These are phyloP conservation scores for Penicillium parvum DNA, from an alignment of 495 filamentous ascomycete genomes.

Conservation along the genomic window DNA sequence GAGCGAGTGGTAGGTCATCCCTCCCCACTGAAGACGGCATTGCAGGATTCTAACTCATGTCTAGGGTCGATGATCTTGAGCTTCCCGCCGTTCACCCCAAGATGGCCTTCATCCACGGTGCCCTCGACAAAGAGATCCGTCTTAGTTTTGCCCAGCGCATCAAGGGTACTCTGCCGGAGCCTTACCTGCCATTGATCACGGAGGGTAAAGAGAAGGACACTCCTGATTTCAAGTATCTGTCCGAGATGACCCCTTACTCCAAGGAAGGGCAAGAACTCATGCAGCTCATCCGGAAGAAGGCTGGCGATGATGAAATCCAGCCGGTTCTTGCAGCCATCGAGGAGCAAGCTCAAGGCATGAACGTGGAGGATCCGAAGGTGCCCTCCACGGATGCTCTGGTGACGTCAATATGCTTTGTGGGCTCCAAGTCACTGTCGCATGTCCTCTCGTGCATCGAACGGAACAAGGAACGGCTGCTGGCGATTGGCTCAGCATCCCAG, in stretches of 20 bases:
- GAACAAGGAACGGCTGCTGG: conserved; percentile 83
- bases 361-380: conserved; percentile 67
- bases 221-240: conserved; percentile 87
- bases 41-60: conserved; percentile 3
- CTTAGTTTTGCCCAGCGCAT: conserved; percentile 95
- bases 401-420: conserved; percentile 85
- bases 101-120: conserved; percentile 86
- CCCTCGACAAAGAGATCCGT: conserved; percentile 94
- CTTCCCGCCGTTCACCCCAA: conserved; percentile 74
- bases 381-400: conserved; percentile 88
- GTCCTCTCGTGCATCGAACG: conserved; percentile 94
- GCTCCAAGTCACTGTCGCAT: conserved; percentile 92
- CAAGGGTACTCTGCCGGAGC: conserved; percentile 83
- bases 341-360: conserved; percentile 60
- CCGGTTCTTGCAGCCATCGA: conserved; percentile 73
- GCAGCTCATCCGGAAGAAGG: conserved; percentile 74
- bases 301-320: conserved; percentile 74
- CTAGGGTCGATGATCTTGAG: conserved; percentile 74
- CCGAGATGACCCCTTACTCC: conserved; percentile 71
- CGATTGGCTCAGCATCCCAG: conserved; percentile 67
- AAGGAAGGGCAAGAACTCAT: conserved; percentile 75
- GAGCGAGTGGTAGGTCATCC: conserved; percentile 74
- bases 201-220: conserved; percentile 88
- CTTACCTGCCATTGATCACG: conserved; percentile 76
- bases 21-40: neutral